phyloP scores from a whole-genome alignment of 2,329 filamentous ascomycete genomes.

The Thyridium curvatum region DNA sequence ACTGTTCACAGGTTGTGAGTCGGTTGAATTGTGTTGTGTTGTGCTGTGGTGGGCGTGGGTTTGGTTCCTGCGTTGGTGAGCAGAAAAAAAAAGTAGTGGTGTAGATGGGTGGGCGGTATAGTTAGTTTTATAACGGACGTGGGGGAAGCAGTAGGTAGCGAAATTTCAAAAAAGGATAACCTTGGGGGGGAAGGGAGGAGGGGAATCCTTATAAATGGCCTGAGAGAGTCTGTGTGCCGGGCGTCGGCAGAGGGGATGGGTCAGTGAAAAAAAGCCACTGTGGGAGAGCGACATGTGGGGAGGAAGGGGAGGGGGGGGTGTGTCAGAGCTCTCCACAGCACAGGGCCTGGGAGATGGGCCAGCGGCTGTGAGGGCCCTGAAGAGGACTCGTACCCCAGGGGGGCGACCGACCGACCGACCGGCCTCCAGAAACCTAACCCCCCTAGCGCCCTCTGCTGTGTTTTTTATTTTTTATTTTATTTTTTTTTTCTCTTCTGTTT shows the following conservation, averaged over 20 bases:
- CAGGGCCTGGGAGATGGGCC: too few species aligned
- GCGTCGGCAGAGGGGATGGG: neutral
- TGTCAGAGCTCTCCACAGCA: too few species aligned
- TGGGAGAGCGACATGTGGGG: conserved; percentile 4
- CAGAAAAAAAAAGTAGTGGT: conserved; percentile 1
- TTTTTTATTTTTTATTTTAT: conserved; percentile 5
- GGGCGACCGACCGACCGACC: too few species aligned
- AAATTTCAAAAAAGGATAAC: conserved; percentile 21
- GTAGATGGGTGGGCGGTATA: conserved; percentile 1
- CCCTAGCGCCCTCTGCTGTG: neutral
- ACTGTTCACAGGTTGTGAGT: too few species aligned
- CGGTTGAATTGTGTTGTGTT: neutral
- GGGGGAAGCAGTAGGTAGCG: conserved; percentile 10
- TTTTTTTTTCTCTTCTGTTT: conserved; percentile 6
- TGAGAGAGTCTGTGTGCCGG: conserved; percentile 1
- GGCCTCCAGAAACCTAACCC: too few species aligned
- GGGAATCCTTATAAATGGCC: conserved; percentile 27
- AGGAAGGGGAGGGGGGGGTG: too few species aligned
- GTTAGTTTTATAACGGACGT: neutral
- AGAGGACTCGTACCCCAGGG: too few species aligned
- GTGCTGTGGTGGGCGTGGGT: conserved; percentile 1
- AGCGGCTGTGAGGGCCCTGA: too few species aligned
- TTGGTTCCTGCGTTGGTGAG: neutral
- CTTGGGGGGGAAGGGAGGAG: conserved; percentile 22
- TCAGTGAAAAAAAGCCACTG: conserved; percentile 1